Base-by-base conservation (phyloP, 352 stramenopile genomes). In the Phytophthora crassamura region DNA sequence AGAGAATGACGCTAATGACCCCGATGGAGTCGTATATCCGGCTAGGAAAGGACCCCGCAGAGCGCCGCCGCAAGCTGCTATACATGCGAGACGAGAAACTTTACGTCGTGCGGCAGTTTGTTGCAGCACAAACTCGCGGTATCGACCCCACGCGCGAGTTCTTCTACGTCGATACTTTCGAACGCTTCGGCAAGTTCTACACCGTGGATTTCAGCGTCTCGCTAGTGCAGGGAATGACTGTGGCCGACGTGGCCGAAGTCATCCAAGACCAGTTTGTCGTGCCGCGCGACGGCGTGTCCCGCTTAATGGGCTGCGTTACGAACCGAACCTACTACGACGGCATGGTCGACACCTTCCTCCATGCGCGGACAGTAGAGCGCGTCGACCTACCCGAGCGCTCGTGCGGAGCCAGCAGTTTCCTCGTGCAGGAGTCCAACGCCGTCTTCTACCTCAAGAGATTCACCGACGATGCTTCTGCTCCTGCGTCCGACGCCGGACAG, bases 241-340 rank as follows among this genome's bases (percentile, higher is more conserved):
- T 87, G 30, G 62, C 60, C 3, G 75, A 85, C 11, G 81, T 88
- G 12, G 76, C 75, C 2, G 67, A 74, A 15, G 69, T 82, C 20
- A 85, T 87, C 30, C 75, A 84, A 55, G 74, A 86, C 70, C 75
- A 89, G 48, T 87, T 86, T 16, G 75, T 85, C 12, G 78, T 79
- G 22, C 74, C 75, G 9, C 78, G 75, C 48, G 77, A 87, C 41
- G 75, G 67, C 33, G 79, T 89, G 51, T 84, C 77, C 7, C 69
- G 80, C 16, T 59, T 90, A 41, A 50, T 90, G 3, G 81, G 78
- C 38, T 82, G 67, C 51, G 81, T 86, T 28, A 80, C 76, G 7
- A 90, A 86, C 49, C 72, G 81, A 51, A 81, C 85, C 59, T 88
- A 86, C 64, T 90, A 86, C 57, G 78, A 90, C 54, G 77, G 75